Evolutionary conservation across 169 alveolate species (phyloP).

Genomic region (Plasmodium knowlesi): DNA sequence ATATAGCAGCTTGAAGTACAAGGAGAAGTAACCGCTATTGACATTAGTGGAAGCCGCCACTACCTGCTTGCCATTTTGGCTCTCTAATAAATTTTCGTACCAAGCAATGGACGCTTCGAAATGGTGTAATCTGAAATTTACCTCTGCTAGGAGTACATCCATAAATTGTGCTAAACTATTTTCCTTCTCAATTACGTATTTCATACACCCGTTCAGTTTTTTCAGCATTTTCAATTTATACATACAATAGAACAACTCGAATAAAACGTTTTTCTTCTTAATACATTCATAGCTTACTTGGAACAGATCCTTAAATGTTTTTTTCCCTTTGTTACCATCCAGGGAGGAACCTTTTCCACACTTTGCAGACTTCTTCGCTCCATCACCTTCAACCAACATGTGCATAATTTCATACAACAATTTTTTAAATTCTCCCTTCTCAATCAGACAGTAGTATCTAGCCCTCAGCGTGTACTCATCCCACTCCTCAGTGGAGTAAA

Average conservation of each 20-base stretch:
- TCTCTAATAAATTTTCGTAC: constrained; percentile 23
- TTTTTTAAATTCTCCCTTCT: background rate
- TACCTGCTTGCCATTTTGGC: constrained; percentile 19
- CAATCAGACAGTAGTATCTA: constrained; percentile 32
- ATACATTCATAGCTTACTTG: constrained; percentile 38
- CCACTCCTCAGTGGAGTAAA: constrained; percentile 5
- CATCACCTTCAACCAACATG: background rate
- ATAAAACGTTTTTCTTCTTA: constrained; percentile 38
- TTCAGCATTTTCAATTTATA: constrained; percentile 44
- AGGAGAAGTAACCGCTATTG: constrained; percentile 37
- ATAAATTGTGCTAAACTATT: constrained; percentile 6
- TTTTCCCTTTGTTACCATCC: background rate
- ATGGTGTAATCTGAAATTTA: constrained; percentile 21
- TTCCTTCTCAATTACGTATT: constrained; percentile 36
- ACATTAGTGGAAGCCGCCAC: constrained; percentile 44
- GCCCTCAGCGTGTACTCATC: constrained; percentile 13
- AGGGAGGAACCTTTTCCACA: background rate
- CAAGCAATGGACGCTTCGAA: constrained; percentile 22
- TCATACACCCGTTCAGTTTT: constrained; percentile 59
- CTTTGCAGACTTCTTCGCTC: background rate
- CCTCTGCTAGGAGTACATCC: constrained; percentile 27
- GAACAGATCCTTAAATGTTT: constrained; percentile 24
- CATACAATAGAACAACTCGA: constrained; percentile 61
- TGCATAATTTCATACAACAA: constrained; percentile 22
- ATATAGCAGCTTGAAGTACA: constrained; percentile 21